Conservation (phyloP, 768 basidiomycete species). For the Trichaptum fuscoviolaceum region DNA sequence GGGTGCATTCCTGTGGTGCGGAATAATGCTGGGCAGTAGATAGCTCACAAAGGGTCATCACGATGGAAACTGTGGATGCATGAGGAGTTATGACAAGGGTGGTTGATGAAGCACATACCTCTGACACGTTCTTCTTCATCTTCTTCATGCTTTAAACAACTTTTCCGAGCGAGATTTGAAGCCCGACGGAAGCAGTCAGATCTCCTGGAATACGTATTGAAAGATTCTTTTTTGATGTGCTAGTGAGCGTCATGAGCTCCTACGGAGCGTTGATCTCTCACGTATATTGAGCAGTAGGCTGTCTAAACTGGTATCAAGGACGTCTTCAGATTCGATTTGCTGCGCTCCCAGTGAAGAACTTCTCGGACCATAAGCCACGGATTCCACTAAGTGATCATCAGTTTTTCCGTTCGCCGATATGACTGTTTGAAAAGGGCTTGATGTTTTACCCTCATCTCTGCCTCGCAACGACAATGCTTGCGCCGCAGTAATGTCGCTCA, state of each 20-base stretch:
- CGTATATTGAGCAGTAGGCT: slow-evolving; percentile 8
- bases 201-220: slow-evolving; percentile 38
- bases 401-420: background rate
- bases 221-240: slow-evolving; percentile 27
- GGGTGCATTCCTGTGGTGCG: slow-evolving; percentile 58
- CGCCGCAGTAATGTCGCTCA: background rate
- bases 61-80: slow-evolving; percentile 52
- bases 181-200: slow-evolving; percentile 63
- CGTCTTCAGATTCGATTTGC: slow-evolving; percentile 18
- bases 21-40: slow-evolving; percentile 66
- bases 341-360: slow-evolving; percentile 7
- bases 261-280: background rate
- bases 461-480: background rate
- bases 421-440: background rate
- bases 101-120: slow-evolving; percentile 30
- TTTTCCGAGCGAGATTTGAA: slow-evolving; percentile 39
- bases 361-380: background rate
- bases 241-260: slow-evolving; percentile 15
- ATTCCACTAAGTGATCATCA: background rate
- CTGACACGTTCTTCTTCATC: slow-evolving; percentile 56
- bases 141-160: slow-evolving; percentile 54
- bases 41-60: slow-evolving; percentile 78
- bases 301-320: background rate
- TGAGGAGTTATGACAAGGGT: background rate
- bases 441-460: background rate